Evolutionary conservation across 257 asterid species (phyloP).

Genomic region (Marsdenia floribunda): DNA sequence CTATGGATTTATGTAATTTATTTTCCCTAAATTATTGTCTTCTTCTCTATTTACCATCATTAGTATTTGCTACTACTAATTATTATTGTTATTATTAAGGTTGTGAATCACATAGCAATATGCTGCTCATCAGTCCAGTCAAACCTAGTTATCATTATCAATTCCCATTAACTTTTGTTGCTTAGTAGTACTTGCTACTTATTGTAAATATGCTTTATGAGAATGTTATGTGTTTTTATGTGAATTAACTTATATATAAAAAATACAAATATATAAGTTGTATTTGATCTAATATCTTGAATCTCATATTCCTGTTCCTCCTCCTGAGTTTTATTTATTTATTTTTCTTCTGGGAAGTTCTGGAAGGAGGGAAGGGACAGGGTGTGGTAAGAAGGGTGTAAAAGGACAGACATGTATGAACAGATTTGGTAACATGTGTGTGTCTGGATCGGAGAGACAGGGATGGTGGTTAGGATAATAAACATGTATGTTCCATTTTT

Average conservation of each 20-base stretch:
- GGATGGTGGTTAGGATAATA: conserved; percentile 7
- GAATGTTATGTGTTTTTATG: not conserved
- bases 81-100: not conserved
- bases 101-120: not conserved
- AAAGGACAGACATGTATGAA: conserved; percentile 11
- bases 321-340: too few species aligned
- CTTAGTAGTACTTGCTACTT: not conserved
- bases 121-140: not conserved
- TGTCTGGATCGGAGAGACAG: conserved; percentile 22
- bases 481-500: not conserved
- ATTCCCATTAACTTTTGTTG: not conserved
- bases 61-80: not conserved
- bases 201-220: conserved; percentile 1
- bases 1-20: not conserved
- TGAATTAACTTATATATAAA: not conserved
- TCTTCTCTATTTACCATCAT: not conserved
- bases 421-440: not conserved
- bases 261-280: not conserved
- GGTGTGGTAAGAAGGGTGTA: too few species aligned
- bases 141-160: not conserved
- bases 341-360: not conserved
- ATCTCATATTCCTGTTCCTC: not conserved
- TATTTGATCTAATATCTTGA: not conserved
- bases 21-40: not conserved
- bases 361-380: not conserved